Percentiles rank a stretch among this genome's conserved stretches.
Evolutionary conservation across 345 rosid species (phyloP).

Genomic region (Gynandropsis gynandra): DNA sequence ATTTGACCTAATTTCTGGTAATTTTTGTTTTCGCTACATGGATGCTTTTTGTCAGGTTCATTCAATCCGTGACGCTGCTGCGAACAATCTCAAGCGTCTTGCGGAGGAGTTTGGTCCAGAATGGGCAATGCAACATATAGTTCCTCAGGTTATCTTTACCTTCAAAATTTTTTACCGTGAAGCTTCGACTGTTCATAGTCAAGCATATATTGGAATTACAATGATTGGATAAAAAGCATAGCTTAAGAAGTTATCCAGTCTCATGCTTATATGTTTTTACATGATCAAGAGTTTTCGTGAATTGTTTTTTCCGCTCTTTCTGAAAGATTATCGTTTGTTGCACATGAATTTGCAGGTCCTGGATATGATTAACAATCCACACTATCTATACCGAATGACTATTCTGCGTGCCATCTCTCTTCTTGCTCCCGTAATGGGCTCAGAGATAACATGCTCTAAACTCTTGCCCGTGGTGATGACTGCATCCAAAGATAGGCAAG

Average conservation of each 20-base stretch:
- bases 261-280: too few relatives aligned
- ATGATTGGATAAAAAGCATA: too few relatives aligned
- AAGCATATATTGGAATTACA: too few relatives aligned
- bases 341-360: constrained; percentile 44
- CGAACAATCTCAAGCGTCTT: constrained; percentile 87
- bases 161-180: too few relatives aligned
- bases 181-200: too few relatives aligned
- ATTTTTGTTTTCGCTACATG: too few relatives aligned
- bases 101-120: constrained; percentile 98
- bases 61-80: constrained; percentile 92
- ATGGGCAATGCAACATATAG: constrained; percentile 97
- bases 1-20: too few relatives aligned
- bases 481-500: constrained; percentile 85
- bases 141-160: constrained; percentile 57
- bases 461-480: constrained; percentile 71
- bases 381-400: constrained; percentile 88
- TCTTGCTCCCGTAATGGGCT: constrained; percentile 87
- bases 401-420: constrained; percentile 72
- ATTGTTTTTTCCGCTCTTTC: too few relatives aligned
- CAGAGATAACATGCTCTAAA: constrained; percentile 74
- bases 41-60: constrained; percentile 40
- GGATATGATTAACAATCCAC: constrained; percentile 79
- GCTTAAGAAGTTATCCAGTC: too few relatives aligned
- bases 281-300: too few relatives aligned
- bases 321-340: too few relatives aligned